Conservation (phyloP, 805 yeast genomes). For the Tetrapisispora fleetii region DNA sequence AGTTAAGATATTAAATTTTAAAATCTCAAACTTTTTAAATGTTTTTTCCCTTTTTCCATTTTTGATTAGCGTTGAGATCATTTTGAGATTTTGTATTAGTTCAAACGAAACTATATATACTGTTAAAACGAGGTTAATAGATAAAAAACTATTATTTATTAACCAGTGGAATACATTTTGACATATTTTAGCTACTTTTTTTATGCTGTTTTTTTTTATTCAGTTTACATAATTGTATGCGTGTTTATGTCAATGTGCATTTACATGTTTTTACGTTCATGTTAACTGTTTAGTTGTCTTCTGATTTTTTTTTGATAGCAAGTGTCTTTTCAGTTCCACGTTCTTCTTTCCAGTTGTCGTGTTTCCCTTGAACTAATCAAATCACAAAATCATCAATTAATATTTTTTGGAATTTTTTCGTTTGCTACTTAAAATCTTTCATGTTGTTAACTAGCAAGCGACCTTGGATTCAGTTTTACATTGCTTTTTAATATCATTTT, state of each 20-base stretch:
- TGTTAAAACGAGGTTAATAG: background rate
- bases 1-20: background rate
- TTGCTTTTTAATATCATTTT: background rate
- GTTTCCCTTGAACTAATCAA: background rate
- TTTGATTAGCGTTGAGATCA: background rate
- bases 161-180: background rate
- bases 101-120: too few relatives aligned
- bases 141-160: slow-evolving; percentile 1
- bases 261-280: background rate
- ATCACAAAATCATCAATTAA: background rate
- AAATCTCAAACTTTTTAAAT: background rate
- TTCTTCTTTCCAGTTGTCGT: background rate
- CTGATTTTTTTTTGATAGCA: slow-evolving; percentile 1
- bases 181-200: background rate
- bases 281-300: background rate
- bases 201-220: background rate
- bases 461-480: background rate
- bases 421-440: background rate
- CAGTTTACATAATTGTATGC: background rate
- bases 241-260: background rate
- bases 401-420: background rate
- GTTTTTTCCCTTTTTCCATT: background rate
- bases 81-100: background rate
- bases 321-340: background rate
- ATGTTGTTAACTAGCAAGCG: background rate